phyloP scores from a whole-genome alignment of 805 yeast genomes.

The Nakazawaea pomicola region DNA sequence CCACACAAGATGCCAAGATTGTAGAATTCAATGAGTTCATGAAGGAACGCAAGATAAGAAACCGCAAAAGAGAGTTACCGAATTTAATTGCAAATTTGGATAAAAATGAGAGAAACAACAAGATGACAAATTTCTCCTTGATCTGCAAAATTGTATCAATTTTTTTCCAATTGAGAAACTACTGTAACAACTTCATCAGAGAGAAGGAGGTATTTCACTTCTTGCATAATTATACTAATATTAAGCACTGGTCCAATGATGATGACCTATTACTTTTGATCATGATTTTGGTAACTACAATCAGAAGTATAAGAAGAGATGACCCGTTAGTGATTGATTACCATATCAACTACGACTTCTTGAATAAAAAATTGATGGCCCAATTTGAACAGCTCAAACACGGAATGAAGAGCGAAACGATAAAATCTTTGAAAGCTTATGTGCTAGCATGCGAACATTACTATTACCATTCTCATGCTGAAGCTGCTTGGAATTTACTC shows the following conservation, averaged over 20 bases:
- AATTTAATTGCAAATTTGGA: constrained; percentile 13
- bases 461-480: constrained; percentile 43
- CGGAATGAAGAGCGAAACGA: constrained; percentile 42
- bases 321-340: constrained; percentile 21
- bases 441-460: constrained; percentile 47
- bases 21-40: constrained; percentile 20
- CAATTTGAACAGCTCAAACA: constrained; percentile 41
- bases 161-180: constrained; percentile 35
- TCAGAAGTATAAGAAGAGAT: constrained; percentile 27
- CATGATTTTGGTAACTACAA: constrained; percentile 37
- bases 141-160: constrained; percentile 32
- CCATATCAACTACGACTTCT: constrained; percentile 19
- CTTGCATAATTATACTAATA: constrained; percentile 28
- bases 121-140: constrained; percentile 27
- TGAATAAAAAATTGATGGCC: constrained; percentile 27
- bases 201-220: constrained; percentile 30
- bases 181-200: constrained; percentile 36
- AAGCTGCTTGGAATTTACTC: constrained; percentile 47
- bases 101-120: constrained; percentile 7
- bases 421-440: constrained; percentile 43
- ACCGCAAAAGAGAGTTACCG: constrained; percentile 26
- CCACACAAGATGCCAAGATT: constrained; percentile 22
- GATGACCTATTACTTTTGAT: constrained; percentile 42
- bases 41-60: constrained; percentile 24
- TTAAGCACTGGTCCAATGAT: constrained; percentile 40